Percentiles rank a stretch among this genome's conserved stretches.
These are phyloP conservation scores for Nannochloris sp. DNA, from an alignment of 139 green algal species.

Conservation along the genomic window DNA sequence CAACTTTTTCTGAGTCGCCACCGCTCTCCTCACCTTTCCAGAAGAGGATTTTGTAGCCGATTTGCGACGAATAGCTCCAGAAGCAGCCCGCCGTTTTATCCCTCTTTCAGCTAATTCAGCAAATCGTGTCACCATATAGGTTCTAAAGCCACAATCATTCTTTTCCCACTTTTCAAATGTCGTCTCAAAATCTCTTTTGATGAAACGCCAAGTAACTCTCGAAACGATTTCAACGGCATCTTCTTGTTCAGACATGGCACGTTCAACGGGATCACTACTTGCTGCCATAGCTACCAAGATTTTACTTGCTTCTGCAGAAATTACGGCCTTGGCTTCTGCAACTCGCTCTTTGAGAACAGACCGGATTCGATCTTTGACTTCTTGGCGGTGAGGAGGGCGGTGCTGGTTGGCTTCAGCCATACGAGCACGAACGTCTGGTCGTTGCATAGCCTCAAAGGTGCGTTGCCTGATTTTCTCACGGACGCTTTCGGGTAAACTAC, in stretches of 20 bases:
- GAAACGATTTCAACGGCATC: not conserved
- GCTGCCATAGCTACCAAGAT: not conserved
- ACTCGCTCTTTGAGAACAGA: not conserved
- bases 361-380: not conserved
- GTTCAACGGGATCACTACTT: not conserved
- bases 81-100: not conserved
- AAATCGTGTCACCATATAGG: not conserved
- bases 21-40: not conserved
- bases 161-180: not conserved
- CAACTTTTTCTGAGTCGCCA: slow-evolving; percentile 13
- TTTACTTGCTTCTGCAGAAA: not conserved
- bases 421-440: slow-evolving; percentile 21
- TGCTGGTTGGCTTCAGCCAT: not conserved
- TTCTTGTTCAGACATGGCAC: not conserved
- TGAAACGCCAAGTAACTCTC: not conserved
- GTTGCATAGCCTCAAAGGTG: slow-evolving; percentile 32
- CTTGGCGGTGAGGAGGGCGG: not conserved
- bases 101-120: not conserved
- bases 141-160: not conserved
- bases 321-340: not conserved
- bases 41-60: not conserved
- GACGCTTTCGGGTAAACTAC: slow-evolving; percentile 15
- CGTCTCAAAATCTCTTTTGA: not conserved
- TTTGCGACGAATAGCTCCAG: not conserved
- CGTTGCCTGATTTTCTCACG: slow-evolving; percentile 26